These are phyloP conservation scores for Castanopsis chinensis DNA, from an alignment of 306 rosid genomes.

Conservation along the genomic window DNA sequence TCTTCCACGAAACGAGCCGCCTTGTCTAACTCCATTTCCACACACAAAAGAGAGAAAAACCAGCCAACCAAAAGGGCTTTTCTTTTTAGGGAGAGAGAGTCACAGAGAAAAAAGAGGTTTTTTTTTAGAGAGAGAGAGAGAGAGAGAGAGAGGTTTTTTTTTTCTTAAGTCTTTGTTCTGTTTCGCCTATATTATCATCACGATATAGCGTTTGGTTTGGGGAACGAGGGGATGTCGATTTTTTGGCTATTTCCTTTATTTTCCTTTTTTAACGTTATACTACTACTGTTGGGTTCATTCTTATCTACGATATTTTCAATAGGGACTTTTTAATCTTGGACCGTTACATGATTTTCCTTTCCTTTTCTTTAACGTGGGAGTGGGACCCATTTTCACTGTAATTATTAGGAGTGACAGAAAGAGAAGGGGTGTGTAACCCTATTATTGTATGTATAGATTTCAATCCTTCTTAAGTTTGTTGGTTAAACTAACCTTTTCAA, in stretches of 20 bases:
- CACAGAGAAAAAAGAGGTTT: neutral
- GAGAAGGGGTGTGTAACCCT: too few relatives aligned
- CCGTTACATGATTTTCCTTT: too few relatives aligned
- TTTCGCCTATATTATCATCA: slow-evolving; percentile 14
- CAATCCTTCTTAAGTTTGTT: too few relatives aligned
- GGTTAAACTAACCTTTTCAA: too few relatives aligned
- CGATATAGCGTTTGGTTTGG: slow-evolving; percentile 24
- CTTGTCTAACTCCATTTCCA: slow-evolving; percentile 56
- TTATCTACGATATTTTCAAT: neutral
- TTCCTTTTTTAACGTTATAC: neutral
- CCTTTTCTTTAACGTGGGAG: too few relatives aligned
- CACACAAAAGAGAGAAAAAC: slow-evolving; percentile 23
- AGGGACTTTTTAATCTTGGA: too few relatives aligned
- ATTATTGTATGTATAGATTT: neutral
- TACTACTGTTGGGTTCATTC: neutral
- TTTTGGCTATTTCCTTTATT: neutral
- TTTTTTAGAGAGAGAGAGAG: neutral
- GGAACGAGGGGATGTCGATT: slow-evolving; percentile 39
- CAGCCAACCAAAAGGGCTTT: neutral
- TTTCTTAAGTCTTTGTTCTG: neutral
- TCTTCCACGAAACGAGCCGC: slow-evolving; percentile 50
- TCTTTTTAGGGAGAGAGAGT: slow-evolving; percentile 9
- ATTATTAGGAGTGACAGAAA: too few relatives aligned
- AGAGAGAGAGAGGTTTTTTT: neutral
- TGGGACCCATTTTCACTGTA: too few relatives aligned